A percentile compares a stretch with the other conserved stretches of the same genome.
These are phyloP conservation scores for Apiotrichum laibachii DNA, from an alignment of 1,284 basidiomycete genomes.

Conservation along the genomic window DNA sequence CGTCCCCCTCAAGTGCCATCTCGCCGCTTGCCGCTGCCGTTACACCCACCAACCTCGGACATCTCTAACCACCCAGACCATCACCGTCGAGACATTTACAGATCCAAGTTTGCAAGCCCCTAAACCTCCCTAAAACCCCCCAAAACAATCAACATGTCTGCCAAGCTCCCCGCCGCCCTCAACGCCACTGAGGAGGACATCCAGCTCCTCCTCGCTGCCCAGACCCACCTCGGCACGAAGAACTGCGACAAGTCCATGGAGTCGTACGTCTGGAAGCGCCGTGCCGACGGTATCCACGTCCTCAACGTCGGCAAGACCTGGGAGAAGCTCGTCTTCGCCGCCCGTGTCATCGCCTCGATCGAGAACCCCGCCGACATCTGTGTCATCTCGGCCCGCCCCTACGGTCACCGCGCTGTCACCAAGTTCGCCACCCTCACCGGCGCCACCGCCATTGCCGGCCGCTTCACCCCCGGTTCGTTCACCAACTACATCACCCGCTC, in stretches of 20 bases:
- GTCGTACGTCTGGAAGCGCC: constrained; percentile 95
- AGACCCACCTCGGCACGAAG: constrained; percentile 96
- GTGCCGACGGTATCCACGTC: constrained; percentile 92
- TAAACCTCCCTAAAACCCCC: constrained; percentile 13
- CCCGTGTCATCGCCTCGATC: constrained; percentile 87
- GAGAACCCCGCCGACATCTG: constrained; percentile 98
- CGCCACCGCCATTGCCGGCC: constrained; percentile 96
- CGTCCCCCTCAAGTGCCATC: not conserved
- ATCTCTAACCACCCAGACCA: constrained; percentile 1
- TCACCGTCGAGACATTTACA: constrained; percentile 32
- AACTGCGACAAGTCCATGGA: constrained; percentile 99
- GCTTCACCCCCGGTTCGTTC: constrained; percentile 98
- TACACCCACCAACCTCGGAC: no score
- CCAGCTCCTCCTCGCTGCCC: constrained; percentile 87
- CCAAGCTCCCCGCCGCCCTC: constrained; percentile 86
- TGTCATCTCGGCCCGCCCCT: constrained; percentile 96
- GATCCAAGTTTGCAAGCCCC: constrained; percentile 48
- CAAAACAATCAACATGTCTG: constrained; percentile 38
- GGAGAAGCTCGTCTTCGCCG: constrained; percentile 97
- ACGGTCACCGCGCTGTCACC: constrained; percentile 98
- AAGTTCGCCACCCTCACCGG: constrained; percentile 98
- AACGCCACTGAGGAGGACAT: constrained; percentile 97
- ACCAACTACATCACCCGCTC: constrained; percentile 99
- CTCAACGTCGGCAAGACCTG: constrained; percentile 99
- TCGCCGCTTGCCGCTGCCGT: not conserved